Evolutionary conservation across 306 rosid genomes (phyloP), one percentile per base, ranked within the genome.

Genomic region (Fragaria nilgerrensis): DNA sequence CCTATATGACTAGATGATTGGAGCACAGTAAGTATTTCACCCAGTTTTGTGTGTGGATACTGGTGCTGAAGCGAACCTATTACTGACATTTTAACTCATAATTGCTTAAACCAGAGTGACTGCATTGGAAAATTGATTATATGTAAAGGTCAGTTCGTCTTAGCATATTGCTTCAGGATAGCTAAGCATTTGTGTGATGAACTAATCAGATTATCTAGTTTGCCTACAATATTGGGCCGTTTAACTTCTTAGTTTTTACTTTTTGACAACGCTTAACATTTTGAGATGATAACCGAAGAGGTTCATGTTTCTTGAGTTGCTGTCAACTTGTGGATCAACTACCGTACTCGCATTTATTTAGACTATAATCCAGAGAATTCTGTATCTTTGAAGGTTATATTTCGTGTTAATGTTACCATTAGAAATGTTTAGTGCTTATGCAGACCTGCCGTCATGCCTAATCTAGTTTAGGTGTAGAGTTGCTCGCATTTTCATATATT

Each of bases 1-100:
- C 79, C 92, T 89, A 22, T 85, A 81, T 68, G 92, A 89, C 82
- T 89, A 88, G 86, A 68, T 65, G 77, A 80, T 68, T 50, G 78
- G 63, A 78, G 68, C 70, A 69, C 61, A 20, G 79, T 52, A 80
- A 53, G 84, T 81, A 81, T 81, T 47, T 77, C 53, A 75, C 77
- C 45, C 71, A 7, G 77, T 82, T 81, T 85, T 84, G 72, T 72
- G 72, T 72, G 81, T 81, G 87, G 82, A 36, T 79, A 82, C 82
- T 80, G 80, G 53, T 78, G 76, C 78, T 47, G 75, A 34, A 44
- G 82, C 66, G 68, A 82, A 44, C 3, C 49, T 78, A 66, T 2
- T 72, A 71, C 70, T 50, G 36, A 59, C n/a, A 70, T 56, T 81
- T 77, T 68, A 39, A 59, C 29, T 27, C 48, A 74, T 13, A 67